A percentile compares a stretch with the other conserved stretches of the same genome.
phyloP scores from a whole-genome alignment of 208 protist genomes.

The Crithidia sp. region DNA sequence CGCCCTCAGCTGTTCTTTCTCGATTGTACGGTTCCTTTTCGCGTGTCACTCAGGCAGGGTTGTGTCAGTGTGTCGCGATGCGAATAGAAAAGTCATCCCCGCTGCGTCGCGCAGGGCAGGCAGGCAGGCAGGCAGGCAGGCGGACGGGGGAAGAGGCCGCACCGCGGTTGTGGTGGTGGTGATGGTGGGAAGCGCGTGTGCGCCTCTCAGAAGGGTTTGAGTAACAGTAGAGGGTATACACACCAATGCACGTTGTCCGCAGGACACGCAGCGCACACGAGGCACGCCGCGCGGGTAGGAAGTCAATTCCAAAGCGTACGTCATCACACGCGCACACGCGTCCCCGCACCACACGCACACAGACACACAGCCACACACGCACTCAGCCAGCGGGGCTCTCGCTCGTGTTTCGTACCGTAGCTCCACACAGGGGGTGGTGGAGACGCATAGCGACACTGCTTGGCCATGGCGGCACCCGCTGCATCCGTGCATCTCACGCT shows the following conservation, averaged over 20 bases:
- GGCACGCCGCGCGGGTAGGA: conserved; percentile 20
- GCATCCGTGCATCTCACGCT: too few relatives aligned
- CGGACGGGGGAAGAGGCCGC: not conserved
- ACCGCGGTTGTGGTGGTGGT: not conserved
- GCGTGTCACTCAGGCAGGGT: conserved; percentile 56
- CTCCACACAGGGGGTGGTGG: conserved; percentile 19
- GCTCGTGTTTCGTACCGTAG: conserved; percentile 40
- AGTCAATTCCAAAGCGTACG: conserved; percentile 33
- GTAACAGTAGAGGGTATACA: conserved; percentile 33
- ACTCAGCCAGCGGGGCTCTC: conserved; percentile 13
- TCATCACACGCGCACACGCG: conserved; percentile 58
- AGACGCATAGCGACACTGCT: conserved; percentile 33
- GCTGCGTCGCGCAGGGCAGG: conserved; percentile 2
- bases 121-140: not conserved
- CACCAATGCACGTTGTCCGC: conserved; percentile 36
- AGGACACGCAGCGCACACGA: conserved; percentile 15
- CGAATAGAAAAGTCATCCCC: conserved; percentile 31
- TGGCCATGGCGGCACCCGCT: not conserved
- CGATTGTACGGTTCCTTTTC: conserved; percentile 64
- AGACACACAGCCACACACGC: conserved; percentile 17
- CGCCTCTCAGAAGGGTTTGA: conserved; percentile 20
- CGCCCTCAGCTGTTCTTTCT: conserved; percentile 62
- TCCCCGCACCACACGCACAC: conserved; percentile 47
- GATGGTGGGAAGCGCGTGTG: not conserved
- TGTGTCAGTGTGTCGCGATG: conserved; percentile 42